Conservation (phyloP, 2,329 filamentous ascomycete species). For the Diaporthe nobilis region DNA sequence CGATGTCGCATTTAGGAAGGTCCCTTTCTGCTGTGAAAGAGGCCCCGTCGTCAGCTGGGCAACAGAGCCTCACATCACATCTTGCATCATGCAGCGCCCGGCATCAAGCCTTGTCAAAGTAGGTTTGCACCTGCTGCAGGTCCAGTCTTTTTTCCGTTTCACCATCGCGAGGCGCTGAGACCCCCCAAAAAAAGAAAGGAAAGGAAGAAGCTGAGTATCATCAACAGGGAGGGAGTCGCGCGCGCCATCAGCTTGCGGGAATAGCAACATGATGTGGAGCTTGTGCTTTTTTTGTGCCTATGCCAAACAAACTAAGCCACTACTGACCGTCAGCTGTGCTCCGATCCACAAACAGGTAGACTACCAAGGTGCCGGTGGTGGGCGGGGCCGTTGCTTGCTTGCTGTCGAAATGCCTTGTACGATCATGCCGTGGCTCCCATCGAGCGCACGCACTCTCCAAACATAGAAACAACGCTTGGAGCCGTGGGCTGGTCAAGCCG, state of each 20-base stretch:
- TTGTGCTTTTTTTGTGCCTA: conserved; percentile 28
- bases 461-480: conserved; percentile 31
- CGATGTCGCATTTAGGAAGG: conserved; percentile 33
- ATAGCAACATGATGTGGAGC: conserved; percentile 26
- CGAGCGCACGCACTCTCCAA: conserved; percentile 24
- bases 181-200: not conserved
- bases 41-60: conserved; percentile 24
- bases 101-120: conserved; percentile 18
- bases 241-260: conserved; percentile 16
- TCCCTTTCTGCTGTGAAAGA: conserved; percentile 9
- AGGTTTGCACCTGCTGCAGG: conserved; percentile 33
- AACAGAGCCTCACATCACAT: conserved; percentile 33
- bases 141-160: conserved; percentile 36
- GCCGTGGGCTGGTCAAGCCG: conserved; percentile 6
- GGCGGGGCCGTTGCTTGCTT: conserved; percentile 32
- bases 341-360: conserved; percentile 19
- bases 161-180: conserved; percentile 34
- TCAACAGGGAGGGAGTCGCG: conserved; percentile 7
- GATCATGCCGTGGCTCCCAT: conserved; percentile 13
- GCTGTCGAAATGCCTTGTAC: conserved; percentile 23
- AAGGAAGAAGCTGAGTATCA: conserved; percentile 5
- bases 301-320: conserved; percentile 28
- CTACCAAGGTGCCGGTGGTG: conserved; percentile 1
- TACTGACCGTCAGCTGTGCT: conserved; percentile 16
- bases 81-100: conserved; percentile 28